Evolutionary conservation across 1,139 yeast species (phyloP).

Genomic region (Arxiozyma telluris): DNA sequence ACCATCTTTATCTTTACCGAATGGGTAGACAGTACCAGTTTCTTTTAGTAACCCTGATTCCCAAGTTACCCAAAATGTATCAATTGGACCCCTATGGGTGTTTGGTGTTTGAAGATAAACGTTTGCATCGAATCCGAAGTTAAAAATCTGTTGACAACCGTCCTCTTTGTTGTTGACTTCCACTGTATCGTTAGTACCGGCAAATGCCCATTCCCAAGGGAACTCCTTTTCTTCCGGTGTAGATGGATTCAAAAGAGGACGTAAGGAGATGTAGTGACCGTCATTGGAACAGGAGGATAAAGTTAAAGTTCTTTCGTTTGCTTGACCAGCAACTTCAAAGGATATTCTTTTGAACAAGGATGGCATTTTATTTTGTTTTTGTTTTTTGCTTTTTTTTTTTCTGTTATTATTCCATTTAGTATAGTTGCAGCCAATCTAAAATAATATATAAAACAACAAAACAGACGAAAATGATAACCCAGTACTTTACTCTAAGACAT

Average conservation of each 20-base stretch:
- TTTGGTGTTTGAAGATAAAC: constrained; percentile 20
- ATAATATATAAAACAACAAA: no score
- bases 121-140: constrained; percentile 27
- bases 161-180: constrained; percentile 15
- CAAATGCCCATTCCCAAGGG: constrained; percentile 39
- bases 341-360: constrained; percentile 25
- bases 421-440: no score
- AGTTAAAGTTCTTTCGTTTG: constrained; percentile 26
- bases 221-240: constrained; percentile 24
- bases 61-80: constrained; percentile 28
- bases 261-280: constrained; percentile 30
- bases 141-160: constrained; percentile 21
- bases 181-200: constrained; percentile 28
- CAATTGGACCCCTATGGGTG: constrained; percentile 24
- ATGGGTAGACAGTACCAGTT: constrained; percentile 27
- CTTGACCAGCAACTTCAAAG: constrained; percentile 24
- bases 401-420: no score
- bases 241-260: constrained; percentile 28
- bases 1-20: constrained; percentile 22
- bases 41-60: constrained; percentile 28
- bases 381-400: neutral
- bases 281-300: constrained; percentile 25
- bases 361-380: constrained; percentile 17
- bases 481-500: neutral
- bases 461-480: neutral